Conservation (phyloP, 257 asterid species). For the Nicotiana obtusifolia region DNA sequence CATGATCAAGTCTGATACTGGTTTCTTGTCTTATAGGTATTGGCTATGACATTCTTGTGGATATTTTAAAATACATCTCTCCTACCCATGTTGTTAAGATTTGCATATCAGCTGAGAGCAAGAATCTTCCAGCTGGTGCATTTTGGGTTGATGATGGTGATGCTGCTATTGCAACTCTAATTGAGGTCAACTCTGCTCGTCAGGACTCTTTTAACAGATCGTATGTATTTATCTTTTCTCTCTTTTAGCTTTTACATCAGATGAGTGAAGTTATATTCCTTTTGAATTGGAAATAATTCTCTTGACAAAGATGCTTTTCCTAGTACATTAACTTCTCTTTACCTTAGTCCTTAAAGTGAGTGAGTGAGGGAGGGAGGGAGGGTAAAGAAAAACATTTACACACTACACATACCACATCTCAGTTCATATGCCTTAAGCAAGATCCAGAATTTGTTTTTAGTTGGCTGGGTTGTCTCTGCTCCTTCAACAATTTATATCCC, state of each 20-base stretch:
- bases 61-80: constrained; percentile 59
- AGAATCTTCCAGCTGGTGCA: constrained; percentile 81
- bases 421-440: not conserved
- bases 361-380: not conserved
- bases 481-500: not conserved
- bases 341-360: not conserved
- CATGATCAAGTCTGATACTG: not conserved
- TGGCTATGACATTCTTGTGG: constrained; percentile 83
- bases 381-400: not conserved
- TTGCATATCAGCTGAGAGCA: constrained; percentile 44
- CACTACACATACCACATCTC: not conserved
- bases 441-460: not conserved
- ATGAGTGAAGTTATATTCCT: not conserved
- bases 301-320: not conserved
- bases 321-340: not conserved
- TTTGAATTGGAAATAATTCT: not conserved
- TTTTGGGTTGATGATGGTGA: constrained; percentile 68
- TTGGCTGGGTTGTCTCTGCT: not conserved
- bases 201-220: constrained; percentile 66
- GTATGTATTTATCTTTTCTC: constrained; percentile 37
- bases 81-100: constrained; percentile 86
- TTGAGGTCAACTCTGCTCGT: constrained; percentile 74
- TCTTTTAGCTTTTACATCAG: not conserved
- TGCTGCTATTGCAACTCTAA: constrained; percentile 28
- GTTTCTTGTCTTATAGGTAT: constrained; percentile 50